Conservation (phyloP, 495 filamentous ascomycete genomes). For the Sabuloglossum arenarium region DNA sequence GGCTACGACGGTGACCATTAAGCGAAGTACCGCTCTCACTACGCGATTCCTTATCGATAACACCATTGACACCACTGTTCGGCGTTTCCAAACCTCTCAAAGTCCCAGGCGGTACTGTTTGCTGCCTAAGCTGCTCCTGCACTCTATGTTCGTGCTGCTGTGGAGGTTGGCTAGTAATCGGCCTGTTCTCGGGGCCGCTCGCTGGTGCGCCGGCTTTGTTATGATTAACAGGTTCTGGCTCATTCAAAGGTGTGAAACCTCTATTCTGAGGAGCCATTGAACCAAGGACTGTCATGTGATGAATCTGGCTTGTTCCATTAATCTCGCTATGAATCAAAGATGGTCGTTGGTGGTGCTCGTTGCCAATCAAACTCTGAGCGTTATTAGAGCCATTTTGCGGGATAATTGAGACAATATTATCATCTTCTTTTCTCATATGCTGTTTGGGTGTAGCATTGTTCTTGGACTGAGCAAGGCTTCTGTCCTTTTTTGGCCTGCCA, state of each 20-base stretch:
- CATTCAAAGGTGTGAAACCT: background rate
- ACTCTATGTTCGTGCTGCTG: too few relatives aligned
- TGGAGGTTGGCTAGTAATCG: too few relatives aligned
- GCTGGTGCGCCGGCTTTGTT: background rate
- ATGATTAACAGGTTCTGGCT: background rate
- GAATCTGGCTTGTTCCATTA: background rate
- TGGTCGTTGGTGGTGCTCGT: background rate
- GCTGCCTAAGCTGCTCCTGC: too few relatives aligned
- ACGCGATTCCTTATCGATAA: background rate
- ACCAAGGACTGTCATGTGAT: background rate
- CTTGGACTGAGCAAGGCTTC: background rate
- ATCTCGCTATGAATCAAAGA: background rate
- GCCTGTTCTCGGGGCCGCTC: background rate
- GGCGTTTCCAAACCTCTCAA: too few relatives aligned
- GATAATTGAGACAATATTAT: background rate
- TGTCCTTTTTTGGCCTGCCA: background rate
- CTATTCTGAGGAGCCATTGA: background rate
- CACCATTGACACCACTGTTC: too few relatives aligned
- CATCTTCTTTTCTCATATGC: constrained; percentile 4
- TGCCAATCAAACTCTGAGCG: background rate
- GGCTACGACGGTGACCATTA: background rate
- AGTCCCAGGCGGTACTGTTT: too few relatives aligned
- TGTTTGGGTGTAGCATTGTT: constrained; percentile 8
- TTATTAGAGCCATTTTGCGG: background rate
- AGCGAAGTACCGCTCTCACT: background rate